These are phyloP conservation scores for Blastocystis sp. DNA, from an alignment of 352 stramenopile genomes.

Conservation along the genomic window DNA sequence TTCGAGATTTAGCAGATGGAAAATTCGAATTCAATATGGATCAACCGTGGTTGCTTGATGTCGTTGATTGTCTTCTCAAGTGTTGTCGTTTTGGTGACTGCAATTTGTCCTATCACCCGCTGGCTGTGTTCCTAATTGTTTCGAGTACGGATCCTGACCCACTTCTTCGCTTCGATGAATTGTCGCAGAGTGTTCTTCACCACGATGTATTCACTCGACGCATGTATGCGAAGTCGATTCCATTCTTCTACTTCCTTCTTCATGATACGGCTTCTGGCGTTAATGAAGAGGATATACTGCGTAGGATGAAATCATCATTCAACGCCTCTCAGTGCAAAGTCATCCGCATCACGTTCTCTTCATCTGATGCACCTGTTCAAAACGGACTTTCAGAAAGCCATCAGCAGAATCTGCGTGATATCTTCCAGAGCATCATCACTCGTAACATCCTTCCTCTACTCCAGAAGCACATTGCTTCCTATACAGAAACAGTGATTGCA, in stretches of 20 bases:
- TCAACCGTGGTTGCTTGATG: conserved; percentile 12
- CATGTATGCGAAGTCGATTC: conserved; percentile 13
- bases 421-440: background rate
- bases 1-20: background rate
- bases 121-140: conserved; percentile 22
- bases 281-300: background rate
- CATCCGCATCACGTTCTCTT: background rate
- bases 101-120: background rate
- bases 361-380: background rate
- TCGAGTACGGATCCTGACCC: conserved; percentile 4
- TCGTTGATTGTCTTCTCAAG: background rate
- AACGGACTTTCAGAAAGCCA: background rate
- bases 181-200: conserved; percentile 26
- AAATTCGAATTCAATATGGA: background rate
- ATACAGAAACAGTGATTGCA: background rate
- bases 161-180: conserved; percentile 11
- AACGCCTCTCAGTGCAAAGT: conserved; percentile 17
- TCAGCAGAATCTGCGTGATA: background rate
- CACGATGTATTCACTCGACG: background rate
- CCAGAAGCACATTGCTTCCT: background rate
- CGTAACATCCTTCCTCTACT: background rate
- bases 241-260: conserved; percentile 37
- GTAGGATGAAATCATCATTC: conserved; percentile 40
- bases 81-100: conserved; percentile 26
- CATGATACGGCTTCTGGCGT: background rate